Evolutionary conservation across 352 stramenopile species (phyloP), one percentile per base, ranked within the genome.

Genomic region (Globisporangium paddicum): DNA sequence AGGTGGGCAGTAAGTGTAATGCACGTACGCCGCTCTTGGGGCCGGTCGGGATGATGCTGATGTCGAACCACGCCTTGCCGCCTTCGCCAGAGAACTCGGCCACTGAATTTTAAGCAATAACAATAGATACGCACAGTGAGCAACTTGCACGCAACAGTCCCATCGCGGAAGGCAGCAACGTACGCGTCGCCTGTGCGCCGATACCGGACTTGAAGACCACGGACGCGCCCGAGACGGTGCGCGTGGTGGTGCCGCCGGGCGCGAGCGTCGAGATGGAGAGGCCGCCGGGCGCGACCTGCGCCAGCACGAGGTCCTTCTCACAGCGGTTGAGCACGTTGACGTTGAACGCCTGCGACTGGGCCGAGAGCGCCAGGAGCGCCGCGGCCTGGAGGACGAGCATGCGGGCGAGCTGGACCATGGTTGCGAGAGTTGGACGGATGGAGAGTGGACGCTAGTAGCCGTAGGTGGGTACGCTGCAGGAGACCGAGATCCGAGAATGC

Each of bases 31-130:
- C 82, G 46, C 71, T 79, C 55, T 79, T 83, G 10, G 62, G 52
- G 16, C 82, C 78, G 2, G 82, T 89, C 0, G 82, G 79, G 63
- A 93, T 90, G 71, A 79, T 86, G 46, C 76, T 89, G 58, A 93
- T 93, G 53, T 90, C 82, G 48, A 60, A 82, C 78, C 82, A 90
- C 16, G 63, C 58, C 64, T 71, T 81, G 32, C 69, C 75, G 37
- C 71, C 75, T 40, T 77, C 67, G 14, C 32, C 64, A 2, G 82
- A 89, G 56, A 92, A 87, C 58, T 92, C 82, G 13, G 72, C 79
- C 34, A 89, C 77, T 87, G 35, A 7, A 54, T 1, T 19, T 10
- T 5, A 50, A 56, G 64, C n/a, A 25, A 21, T 6, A 32, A 32
- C 6, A 32, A 6, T 6, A 32, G 1, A 34, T 13, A 19, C n/a